Conservation (phyloP, 805 yeast species). For the Peterozyma xylosa region DNA sequence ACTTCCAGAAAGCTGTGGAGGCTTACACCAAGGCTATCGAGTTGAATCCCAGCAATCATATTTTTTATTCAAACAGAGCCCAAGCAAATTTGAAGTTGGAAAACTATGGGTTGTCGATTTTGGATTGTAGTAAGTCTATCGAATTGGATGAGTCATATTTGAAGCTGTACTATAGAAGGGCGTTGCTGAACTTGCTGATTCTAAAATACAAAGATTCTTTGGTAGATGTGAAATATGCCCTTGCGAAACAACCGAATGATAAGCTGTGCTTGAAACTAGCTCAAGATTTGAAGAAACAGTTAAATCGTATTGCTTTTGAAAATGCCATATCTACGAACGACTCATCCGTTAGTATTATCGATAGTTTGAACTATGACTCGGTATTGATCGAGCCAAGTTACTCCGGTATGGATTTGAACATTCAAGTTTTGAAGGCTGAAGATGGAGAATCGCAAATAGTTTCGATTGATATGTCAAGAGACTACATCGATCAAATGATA, state of each 20-base stretch:
- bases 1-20: conserved; percentile 58
- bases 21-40: conserved; percentile 71
- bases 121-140: conserved; percentile 71
- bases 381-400: conserved; percentile 46
- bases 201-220: conserved; percentile 70
- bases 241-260: conserved; percentile 61
- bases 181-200: conserved; percentile 71
- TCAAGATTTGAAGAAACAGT: conserved; percentile 54
- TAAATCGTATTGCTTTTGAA: conserved; percentile 74
- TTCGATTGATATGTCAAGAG: conserved; percentile 37
- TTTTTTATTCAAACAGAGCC: conserved; percentile 80
- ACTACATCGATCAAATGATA: conserved; percentile 60
- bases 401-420: conserved; percentile 49
- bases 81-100: conserved; percentile 83
- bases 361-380: conserved; percentile 37
- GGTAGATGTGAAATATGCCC: conserved; percentile 57
- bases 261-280: conserved; percentile 54
- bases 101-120: conserved; percentile 76
- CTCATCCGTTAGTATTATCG: conserved; percentile 35
- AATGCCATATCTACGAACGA: conserved; percentile 78
- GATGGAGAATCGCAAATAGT: conserved; percentile 24
- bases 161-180: conserved; percentile 84
- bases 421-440: conserved; percentile 25
- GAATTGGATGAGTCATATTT: conserved; percentile 56
- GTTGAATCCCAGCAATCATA: conserved; percentile 47